Evolutionary conservation across 805 yeast species (phyloP), one percentile per base, ranked within the genome.

Genomic region (Lipomyces lipofer): DNA sequence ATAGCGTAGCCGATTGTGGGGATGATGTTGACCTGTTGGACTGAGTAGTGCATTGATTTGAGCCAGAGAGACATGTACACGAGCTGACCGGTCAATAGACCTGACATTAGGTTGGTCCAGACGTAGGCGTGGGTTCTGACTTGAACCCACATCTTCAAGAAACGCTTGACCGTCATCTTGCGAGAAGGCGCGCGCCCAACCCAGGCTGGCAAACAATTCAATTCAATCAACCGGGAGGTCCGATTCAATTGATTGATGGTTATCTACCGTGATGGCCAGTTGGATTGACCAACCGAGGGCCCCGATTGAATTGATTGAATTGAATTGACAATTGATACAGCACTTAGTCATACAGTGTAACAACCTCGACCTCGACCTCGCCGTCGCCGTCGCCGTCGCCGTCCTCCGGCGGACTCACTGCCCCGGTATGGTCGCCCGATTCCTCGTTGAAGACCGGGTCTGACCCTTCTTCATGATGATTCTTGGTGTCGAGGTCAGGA

Each of bases 11-110:
- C 39, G 25, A 44, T 44, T 13, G 48, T 44, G 6, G 36, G 40
- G 12, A 44, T 40, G 17, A 44, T 44, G 27, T 44, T 44, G 27
- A 39, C 17, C 8, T 33, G n/a, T 13, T 33, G 38, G 8, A 33
- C 38, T 5, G 38, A 33, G 38, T 33, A 33, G 7, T 33, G 12
- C 8, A 56, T 55, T 5, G 54, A 53, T 52, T 69, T 62, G 32
- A 71, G 60, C 71, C 71, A 71, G 17, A 70, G 56, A 43, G 61
- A 67, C 64, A 69, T 60, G 50, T 66, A 68, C 2, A 39, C 47
- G 9, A 43, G 17, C 29, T 35, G 17, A 15, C 49, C 49, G 24
- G 30, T 24, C 9, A 44, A 24, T n/a, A 51, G 46, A 12, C 38
- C 54, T 24, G 21, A 44, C 21, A 43, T 45, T 32, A 42, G 35